These are phyloP conservation scores for Climacium dendroides DNA, from an alignment of 225 moss, liverwort and hornwort species.

Conservation along the genomic window DNA sequence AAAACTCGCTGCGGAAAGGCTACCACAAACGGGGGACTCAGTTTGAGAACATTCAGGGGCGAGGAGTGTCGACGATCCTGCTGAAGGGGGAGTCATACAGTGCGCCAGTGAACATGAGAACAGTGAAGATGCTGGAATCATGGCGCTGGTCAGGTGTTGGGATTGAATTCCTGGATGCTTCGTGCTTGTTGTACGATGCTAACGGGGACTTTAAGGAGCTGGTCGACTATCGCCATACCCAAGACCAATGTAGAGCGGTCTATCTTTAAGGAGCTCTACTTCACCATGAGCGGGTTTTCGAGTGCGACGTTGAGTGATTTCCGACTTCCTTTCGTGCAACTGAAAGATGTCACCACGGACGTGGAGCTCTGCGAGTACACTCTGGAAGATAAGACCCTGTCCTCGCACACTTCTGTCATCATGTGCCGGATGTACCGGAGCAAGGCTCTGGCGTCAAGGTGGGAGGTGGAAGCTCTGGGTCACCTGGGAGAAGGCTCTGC, in stretches of 20 bases:
- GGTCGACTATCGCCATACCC: neutral
- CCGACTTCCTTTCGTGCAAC: neutral
- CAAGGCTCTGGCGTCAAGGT: neutral
- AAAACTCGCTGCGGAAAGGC: neutral
- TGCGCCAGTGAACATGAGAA: neutral
- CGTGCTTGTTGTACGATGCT: neutral
- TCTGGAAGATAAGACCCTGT: neutral
- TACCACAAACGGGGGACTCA: neutral
- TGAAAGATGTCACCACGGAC: neutral
- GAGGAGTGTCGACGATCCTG: neutral
- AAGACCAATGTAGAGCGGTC: neutral
- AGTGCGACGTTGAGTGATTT: neutral
- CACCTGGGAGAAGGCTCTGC: neutral
- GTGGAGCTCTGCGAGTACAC: neutral
- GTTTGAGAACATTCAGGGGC: neutral
- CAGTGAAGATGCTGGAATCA: neutral
- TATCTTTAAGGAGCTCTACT: neutral
- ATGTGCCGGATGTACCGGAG: conserved; percentile 1
- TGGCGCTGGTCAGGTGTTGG: neutral
- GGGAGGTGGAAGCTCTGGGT: conserved; percentile 1
- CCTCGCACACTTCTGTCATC: neutral
- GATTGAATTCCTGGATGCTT: neutral
- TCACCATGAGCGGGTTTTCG: neutral
- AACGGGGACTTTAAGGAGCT: neutral
- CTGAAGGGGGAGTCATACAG: neutral